Base-by-base conservation (phyloP, 208 protist genomes). In the Trichomonas gallinae region DNA sequence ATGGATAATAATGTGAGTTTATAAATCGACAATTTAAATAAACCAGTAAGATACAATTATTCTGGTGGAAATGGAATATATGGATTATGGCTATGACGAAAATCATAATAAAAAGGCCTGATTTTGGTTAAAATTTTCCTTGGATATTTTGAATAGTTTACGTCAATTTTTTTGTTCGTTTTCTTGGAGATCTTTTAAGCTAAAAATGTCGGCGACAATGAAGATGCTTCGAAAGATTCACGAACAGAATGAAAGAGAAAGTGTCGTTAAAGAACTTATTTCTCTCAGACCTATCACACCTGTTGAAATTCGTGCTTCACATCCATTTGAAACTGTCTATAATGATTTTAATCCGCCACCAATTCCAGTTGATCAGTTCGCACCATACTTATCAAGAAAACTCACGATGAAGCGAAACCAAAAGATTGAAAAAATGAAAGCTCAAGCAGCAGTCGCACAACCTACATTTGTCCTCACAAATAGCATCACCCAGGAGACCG, bases 321-420 rank as follows among this genome's bases (percentile, higher is more conserved):
- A 93, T 51, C 87, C 87, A 44, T 51, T 93, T 51, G 44, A 93
- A 93, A 51, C 44, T 51, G 17, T 93, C 17, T 93, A 93, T 51
- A 38, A 93, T 42, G 87, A 93, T 93, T 26, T 44, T 6, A 51
- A 51, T 36, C 26, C 87, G 1, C 40, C 87, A 21, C 87, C 87
- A 38, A 17, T 38, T 93, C 40, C 44, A 38, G 45, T 93, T 51
- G 44, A 93, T 38, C 87, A 93, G 51, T 93, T 93, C 31, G 87
- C 87, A 9, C 87, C 87, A 48, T 93, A 93, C 38, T 38, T 93
- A 51, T 93, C 87, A 51, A 34, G 87, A 58, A 93, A 93, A 51
- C 17, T 93, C 13, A 40, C 87, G 46, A 34, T 93, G 13, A 93
- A 93, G 31, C 40, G 87, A 51, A 93, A 48, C 21, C 40, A 23